These are phyloP conservation scores for Mycena epipterygia DNA, from an alignment of 768 basidiomycete species.

Conservation along the genomic window DNA sequence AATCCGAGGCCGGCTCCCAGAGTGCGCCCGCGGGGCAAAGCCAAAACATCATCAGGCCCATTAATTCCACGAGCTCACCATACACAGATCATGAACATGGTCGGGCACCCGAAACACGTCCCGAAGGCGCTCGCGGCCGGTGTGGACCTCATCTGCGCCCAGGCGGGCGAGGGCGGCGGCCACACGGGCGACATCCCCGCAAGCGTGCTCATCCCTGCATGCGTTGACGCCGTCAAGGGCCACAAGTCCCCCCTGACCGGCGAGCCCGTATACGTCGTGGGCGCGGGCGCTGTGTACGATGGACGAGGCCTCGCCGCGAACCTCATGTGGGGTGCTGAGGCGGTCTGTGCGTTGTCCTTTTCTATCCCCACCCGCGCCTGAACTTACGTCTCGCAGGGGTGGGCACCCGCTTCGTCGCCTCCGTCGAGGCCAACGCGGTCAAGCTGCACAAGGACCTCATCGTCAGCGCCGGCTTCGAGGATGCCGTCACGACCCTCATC, in stretches of 20 bases:
- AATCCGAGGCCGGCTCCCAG: too few relatives aligned
- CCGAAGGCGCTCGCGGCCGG: constrained; percentile 85
- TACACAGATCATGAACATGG: constrained; percentile 70
- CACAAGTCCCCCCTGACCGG: constrained; percentile 86
- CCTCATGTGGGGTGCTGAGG: constrained; percentile 91
- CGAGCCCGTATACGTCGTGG: constrained; percentile 88
- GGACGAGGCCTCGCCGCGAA: constrained; percentile 93
- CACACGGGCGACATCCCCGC: constrained; percentile 90
- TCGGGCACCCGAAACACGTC: constrained; percentile 95
- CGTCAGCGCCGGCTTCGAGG: constrained; percentile 79
- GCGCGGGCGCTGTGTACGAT: constrained; percentile 93
- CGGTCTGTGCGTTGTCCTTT: constrained; percentile 62
- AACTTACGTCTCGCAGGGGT: constrained; percentile 54
- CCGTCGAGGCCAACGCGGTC: constrained; percentile 84
- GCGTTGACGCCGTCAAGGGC: constrained; percentile 87
- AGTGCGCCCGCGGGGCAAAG: too few relatives aligned
- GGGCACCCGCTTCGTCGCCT: constrained; percentile 90
- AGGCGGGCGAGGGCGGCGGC: constrained; percentile 93
- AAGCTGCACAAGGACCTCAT: constrained; percentile 88
- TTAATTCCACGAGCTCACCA: too few relatives aligned
- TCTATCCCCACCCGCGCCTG: neutral
- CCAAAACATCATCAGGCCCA: too few relatives aligned
- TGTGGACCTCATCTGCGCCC: constrained; percentile 94
- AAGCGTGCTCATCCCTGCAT: constrained; percentile 91
- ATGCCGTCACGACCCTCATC: constrained; percentile 88